Conservation (phyloP, 768 basidiomycete species). For the Mycena indigotica region DNA sequence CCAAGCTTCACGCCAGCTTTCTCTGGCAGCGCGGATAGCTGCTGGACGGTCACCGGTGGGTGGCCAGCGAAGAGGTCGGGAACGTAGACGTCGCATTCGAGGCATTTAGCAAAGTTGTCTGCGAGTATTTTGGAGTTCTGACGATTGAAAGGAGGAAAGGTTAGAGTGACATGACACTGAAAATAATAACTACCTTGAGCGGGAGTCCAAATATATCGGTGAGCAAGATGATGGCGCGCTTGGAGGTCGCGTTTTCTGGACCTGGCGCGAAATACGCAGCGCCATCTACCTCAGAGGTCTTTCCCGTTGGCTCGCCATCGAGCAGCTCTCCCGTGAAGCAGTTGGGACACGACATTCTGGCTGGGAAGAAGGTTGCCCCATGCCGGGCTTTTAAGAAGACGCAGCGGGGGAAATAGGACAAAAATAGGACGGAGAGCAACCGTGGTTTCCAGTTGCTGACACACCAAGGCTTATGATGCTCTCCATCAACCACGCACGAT, state of each 20-base stretch:
- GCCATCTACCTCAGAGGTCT: constrained; percentile 26
- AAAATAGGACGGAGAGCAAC: too few relatives aligned
- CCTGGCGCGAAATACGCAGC: constrained; percentile 30
- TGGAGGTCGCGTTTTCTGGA: constrained; percentile 15
- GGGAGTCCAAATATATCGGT: constrained; percentile 47
- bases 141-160: not conserved
- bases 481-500: not conserved
- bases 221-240: constrained; percentile 40
- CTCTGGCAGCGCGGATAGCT: constrained; percentile 25
- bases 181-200: not conserved
- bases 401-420: not conserved
- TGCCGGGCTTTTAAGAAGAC: not conserved
- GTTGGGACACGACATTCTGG: constrained; percentile 26
- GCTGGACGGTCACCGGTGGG: constrained; percentile 8
- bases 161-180: not conserved
- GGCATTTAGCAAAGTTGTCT: constrained; percentile 36
- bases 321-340: constrained; percentile 40
- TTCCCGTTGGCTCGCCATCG: constrained; percentile 37
- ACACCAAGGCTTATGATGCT: not conserved
- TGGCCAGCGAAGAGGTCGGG: constrained; percentile 43
- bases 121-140: constrained; percentile 46
- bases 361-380: too few relatives aligned
- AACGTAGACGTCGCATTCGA: constrained; percentile 48
- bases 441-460: not conserved
- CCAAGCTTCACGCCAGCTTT: constrained; percentile 36